Evolutionary conservation across 495 filamentous ascomycete species (phyloP).

Genomic region (Lasiosphaeriaceae sp.): DNA sequence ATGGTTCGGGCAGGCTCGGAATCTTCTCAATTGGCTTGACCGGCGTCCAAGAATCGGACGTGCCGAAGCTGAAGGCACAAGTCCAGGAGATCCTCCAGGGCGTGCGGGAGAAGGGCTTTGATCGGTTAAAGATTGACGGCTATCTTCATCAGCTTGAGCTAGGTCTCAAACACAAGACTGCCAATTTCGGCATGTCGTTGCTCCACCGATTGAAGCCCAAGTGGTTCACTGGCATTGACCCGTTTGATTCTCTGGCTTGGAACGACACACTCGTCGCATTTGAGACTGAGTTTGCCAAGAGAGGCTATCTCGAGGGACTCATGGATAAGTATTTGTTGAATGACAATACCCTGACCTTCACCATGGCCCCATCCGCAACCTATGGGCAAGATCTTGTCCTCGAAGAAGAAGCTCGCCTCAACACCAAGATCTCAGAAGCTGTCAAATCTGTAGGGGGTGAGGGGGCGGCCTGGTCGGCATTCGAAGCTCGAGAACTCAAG

Average conservation of each 20-base stretch:
- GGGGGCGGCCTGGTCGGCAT: constrained; percentile 60
- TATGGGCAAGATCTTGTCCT: constrained; percentile 69
- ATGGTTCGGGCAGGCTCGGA: constrained; percentile 66
- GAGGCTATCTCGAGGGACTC: constrained; percentile 76
- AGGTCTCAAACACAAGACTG: constrained; percentile 86
- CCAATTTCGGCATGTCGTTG: constrained; percentile 86
- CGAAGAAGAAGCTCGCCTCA: constrained; percentile 72
- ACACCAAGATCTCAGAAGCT: constrained; percentile 63
- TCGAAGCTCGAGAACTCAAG: constrained; percentile 74
- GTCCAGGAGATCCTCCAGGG: constrained; percentile 65
- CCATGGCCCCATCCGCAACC: constrained; percentile 78
- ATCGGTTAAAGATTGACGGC: constrained; percentile 83
- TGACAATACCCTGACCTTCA: constrained; percentile 83
- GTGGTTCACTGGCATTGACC: constrained; percentile 94
- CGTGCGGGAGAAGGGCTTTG: constrained; percentile 70
- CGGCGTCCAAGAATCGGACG: constrained; percentile 74
- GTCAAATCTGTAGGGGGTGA: constrained; percentile 65
- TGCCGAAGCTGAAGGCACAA: constrained; percentile 68
- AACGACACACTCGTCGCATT: constrained; percentile 81
- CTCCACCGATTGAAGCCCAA: constrained; percentile 81
- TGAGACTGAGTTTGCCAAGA: constrained; percentile 63
- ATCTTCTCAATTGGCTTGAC: constrained; percentile 89
- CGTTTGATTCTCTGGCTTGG: constrained; percentile 86
- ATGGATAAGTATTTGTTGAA: constrained; percentile 88
- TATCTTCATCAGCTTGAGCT: constrained; percentile 92